A percentile compares a stretch with the other conserved stretches of the same genome.
Evolutionary conservation across 805 yeast genomes (phyloP).

Genomic region (Monosporozyma aquatica): DNA sequence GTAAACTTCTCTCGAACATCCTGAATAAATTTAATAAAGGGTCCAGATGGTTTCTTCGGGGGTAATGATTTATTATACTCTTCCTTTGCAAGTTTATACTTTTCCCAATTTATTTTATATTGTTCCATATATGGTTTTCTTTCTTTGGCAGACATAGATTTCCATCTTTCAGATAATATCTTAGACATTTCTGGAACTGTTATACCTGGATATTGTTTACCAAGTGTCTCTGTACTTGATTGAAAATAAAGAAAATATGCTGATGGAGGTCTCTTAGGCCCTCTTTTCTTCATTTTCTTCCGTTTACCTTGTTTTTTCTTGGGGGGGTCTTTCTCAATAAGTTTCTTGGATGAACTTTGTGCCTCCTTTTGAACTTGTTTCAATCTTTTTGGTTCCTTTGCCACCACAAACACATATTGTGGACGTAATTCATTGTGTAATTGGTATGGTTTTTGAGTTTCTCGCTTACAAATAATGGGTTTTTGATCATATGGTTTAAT

Average conservation of each 20-base stretch:
- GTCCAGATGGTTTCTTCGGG: constrained; percentile 33
- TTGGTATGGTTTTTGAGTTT: no score
- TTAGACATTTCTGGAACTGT: constrained; percentile 38
- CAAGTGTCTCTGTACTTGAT: constrained; percentile 26
- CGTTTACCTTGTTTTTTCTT: neutral
- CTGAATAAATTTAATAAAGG: constrained; percentile 30
- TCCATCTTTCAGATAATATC: constrained; percentile 87
- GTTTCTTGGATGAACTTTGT: no score
- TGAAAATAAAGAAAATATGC: constrained; percentile 32
- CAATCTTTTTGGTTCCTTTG: no score
- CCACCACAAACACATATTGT: no score
- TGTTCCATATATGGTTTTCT: constrained; percentile 72
- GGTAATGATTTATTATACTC: constrained; percentile 30
- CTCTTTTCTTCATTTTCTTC: constrained; percentile 30
- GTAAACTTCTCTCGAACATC: constrained; percentile 28
- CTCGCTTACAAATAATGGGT: no score
- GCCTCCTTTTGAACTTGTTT: no score
- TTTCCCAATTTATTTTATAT: constrained; percentile 30
- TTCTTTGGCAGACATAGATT: constrained; percentile 60
- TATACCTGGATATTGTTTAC: constrained; percentile 29
- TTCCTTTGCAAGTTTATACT: constrained; percentile 29
- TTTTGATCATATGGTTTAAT: no score
- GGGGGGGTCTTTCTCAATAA: no score
- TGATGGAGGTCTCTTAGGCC: constrained; percentile 33
- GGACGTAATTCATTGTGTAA: no score